phyloP scores from a whole-genome alignment of 331 rosid species.

The Saraca asoca region DNA sequence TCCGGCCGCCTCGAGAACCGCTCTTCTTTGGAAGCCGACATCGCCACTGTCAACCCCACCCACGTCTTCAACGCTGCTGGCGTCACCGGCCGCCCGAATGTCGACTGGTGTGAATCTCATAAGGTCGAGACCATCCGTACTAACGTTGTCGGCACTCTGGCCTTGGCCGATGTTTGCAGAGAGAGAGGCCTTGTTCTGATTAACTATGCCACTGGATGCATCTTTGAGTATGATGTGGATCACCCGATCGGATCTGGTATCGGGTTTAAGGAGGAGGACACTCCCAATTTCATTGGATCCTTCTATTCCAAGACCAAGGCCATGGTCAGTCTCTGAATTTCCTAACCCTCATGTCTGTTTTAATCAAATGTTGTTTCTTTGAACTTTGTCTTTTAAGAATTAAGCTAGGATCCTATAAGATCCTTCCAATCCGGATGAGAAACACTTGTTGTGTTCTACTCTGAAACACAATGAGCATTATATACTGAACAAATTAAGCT shows the following conservation, averaged over 20 bases:
- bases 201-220: conserved; percentile 58
- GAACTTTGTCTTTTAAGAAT: conserved; percentile 11
- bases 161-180: conserved; percentile 62
- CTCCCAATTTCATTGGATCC: conserved; percentile 47
- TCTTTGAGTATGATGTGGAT: conserved; percentile 14
- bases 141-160: conserved; percentile 53
- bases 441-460: too few species aligned
- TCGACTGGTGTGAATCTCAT: conserved; percentile 71
- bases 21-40: conserved; percentile 54
- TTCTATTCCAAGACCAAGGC: conserved; percentile 69
- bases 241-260: too few species aligned
- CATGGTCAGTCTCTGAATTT: conserved; percentile 42
- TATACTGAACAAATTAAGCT: too few species aligned
- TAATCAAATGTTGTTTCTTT: not conserved
- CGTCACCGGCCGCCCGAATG: conserved; percentile 63
- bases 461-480: too few species aligned
- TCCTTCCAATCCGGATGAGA: too few species aligned
- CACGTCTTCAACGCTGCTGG: conserved; percentile 74
- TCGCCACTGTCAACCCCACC: conserved; percentile 56
- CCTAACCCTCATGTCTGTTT: conserved; percentile 1
- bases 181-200: conserved; percentile 53
- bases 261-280: conserved; percentile 38
- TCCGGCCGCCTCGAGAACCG: conserved; percentile 60
- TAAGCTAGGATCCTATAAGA: not conserved
- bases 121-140: conserved; percentile 62